These are phyloP conservation scores for Centrapalus pauciflorus DNA, from an alignment of 129 eudicot genomes.

Conservation along the genomic window DNA sequence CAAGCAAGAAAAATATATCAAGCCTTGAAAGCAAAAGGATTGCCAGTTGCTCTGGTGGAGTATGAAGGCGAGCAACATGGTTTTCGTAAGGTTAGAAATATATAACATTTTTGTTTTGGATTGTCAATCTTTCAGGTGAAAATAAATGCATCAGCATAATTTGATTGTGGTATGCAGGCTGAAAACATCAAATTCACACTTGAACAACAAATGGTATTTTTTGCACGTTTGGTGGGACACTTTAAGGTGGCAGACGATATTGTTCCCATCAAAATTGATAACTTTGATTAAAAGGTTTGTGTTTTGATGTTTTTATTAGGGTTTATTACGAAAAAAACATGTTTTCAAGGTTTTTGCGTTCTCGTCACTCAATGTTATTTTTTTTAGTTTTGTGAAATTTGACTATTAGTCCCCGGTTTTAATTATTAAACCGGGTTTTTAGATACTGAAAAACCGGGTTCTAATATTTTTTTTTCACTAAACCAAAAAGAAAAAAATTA, in stretches of 20 bases:
- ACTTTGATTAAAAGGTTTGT: conserved; percentile 53
- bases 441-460: too few species aligned
- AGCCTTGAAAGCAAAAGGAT: conserved; percentile 80
- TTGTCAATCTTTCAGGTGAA: background rate
- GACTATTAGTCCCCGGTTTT: too few species aligned
- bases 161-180: conserved; percentile 56
- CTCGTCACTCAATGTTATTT: too few species aligned
- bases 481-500: too few species aligned
- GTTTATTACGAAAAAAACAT: too few species aligned
- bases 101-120: background rate
- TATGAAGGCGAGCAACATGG: conserved; percentile 99
- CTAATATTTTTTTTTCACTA: too few species aligned
- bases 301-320: background rate
- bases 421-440: too few species aligned
- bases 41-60: conserved; percentile 96
- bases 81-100: conserved; percentile 74
- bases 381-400: too few species aligned
- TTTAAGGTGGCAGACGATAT: conserved; percentile 78
- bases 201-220: conserved; percentile 98
- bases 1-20: conserved; percentile 83
- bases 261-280: conserved; percentile 67
- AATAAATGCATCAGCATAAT: background rate
- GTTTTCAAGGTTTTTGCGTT: too few species aligned
- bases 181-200: conserved; percentile 93
- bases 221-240: conserved; percentile 80